Evolutionary conservation across 1,139 yeast species (phyloP).

Genomic region (Entelexis paramagnoliae): DNA sequence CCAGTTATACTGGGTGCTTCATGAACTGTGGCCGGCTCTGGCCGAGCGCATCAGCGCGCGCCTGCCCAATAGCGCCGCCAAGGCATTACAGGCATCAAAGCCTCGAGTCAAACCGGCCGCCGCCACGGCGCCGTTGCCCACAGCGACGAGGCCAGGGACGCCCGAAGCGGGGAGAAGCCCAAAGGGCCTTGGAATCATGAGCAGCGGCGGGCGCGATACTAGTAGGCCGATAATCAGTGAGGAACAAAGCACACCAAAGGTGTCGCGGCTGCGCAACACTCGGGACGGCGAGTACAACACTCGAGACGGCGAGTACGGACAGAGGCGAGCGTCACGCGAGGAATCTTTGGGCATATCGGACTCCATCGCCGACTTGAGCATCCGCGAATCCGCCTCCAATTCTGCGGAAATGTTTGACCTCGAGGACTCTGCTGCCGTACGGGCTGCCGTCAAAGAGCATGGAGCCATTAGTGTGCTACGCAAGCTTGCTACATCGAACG

Average conservation of each 20-base stretch:
- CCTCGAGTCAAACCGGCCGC: not conserved
- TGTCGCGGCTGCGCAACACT: not conserved
- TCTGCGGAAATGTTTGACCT: not conserved
- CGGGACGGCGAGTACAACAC: too few species aligned
- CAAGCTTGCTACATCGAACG: not conserved
- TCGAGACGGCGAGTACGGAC: too few species aligned
- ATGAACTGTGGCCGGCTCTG: conserved; percentile 39
- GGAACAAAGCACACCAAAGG: not conserved
- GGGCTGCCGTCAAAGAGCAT: not conserved
- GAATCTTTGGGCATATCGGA: conserved; percentile 35
- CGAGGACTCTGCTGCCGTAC: not conserved
- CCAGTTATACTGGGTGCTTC: conserved; percentile 60
- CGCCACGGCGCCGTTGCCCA: not conserved
- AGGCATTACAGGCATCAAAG: conserved; percentile 25
- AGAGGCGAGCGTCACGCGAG: not conserved
- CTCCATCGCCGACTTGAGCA: conserved; percentile 38
- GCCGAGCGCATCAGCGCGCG: conserved; percentile 34
- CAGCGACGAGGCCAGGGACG: not conserved
- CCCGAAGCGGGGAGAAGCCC: not conserved
- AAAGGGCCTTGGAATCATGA: not conserved
- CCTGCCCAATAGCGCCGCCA: conserved; percentile 42
- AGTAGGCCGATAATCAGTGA: not conserved
- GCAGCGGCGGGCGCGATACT: not conserved
- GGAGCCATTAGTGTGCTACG: conserved; percentile 4
- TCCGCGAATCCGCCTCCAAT: conserved; percentile 5